A percentile compares a stretch with the other conserved stretches of the same genome.
Evolutionary conservation across 2,329 filamentous ascomycete genomes (phyloP).

Genomic region (Grosmannia serpens): DNA sequence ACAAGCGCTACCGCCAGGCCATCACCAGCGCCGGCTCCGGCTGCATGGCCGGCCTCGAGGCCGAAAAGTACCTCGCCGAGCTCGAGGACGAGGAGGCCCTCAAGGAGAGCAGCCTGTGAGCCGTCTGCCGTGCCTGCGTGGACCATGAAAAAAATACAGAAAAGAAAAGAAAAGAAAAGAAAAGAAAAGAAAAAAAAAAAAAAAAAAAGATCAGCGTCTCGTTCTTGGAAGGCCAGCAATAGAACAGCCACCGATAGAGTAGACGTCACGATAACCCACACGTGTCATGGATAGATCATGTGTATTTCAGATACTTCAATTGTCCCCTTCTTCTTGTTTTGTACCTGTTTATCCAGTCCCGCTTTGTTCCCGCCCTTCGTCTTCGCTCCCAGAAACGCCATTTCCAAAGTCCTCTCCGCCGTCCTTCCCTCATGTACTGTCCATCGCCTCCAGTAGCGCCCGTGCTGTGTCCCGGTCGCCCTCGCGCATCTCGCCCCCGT

Average conservation of each 20-base stretch:
- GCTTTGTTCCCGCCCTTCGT: neutral
- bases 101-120: neutral
- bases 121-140: neutral
- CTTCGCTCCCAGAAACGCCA: neutral
- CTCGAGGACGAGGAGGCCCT: constrained; percentile 40
- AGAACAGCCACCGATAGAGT: neutral
- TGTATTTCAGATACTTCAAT: neutral
- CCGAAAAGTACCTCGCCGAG: constrained; percentile 85
- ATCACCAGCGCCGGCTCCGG: constrained; percentile 95
- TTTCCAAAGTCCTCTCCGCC: neutral
- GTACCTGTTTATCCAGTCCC: no score
- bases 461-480: constrained; percentile 26
- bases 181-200: no score
- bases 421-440: neutral
- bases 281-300: neutral
- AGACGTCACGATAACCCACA: neutral
- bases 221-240: neutral
- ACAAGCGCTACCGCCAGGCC: constrained; percentile 95
- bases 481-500: constrained; percentile 8
- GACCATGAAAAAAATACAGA: no score
- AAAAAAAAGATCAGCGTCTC: neutral
- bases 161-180: no score
- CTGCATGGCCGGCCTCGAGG: constrained; percentile 90
- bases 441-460: constrained; percentile 26
- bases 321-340: neutral